Evolutionary conservation across 2,329 filamentous ascomycete genomes (phyloP), one percentile per base, ranked within the genome.

Genomic region (Cladosporium sp.): DNA sequence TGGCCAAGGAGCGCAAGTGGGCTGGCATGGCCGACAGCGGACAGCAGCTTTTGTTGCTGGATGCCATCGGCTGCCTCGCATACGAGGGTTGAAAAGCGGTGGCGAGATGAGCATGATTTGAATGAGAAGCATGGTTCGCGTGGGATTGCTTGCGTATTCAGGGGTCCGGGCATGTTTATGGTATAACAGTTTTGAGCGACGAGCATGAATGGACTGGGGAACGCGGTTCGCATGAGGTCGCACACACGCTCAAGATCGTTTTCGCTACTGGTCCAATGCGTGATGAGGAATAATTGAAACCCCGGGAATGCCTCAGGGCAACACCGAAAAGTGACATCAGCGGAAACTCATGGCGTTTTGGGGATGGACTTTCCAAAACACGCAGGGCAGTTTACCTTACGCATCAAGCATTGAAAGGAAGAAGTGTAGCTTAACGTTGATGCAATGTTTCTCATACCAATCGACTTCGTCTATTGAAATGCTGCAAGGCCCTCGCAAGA

Each of bases 31-130:
- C 76, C 51, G 69, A 74, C 36, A 75, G 73, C 57, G 71, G 72
- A 34, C 78, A 80, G 73, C 74, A 77, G 15, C 77, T 76, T 75
- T 74, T 73, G 68, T 66, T 81, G 61, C 74, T 82, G 38, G 77
- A 81, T 58, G 68, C 68, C 18, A 76, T 79, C 58, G 74, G 71
- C 8, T 81, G 79, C 68, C 69, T 80, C 55, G 70, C 71, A 15
- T 81, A 81, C 69, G 71, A 76, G 65, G 34, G 14, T 44, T 64
- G 21, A 64, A 8, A 15, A 21, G 28, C n/a, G 41, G 26, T 11
- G 21, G 47, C n/a, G 41, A 47, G 18, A 21, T 24, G n/a, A 47
- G 41, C n/a, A 24, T 12, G 14, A 12, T 4, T 11, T 15, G 41
- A 47, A 11, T 18, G 14, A 47, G 10, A 11, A 11, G 10, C 41